phyloP scores from a whole-genome alignment of 2,329 filamentous ascomycete genomes.

The Aspergillus niger region DNA sequence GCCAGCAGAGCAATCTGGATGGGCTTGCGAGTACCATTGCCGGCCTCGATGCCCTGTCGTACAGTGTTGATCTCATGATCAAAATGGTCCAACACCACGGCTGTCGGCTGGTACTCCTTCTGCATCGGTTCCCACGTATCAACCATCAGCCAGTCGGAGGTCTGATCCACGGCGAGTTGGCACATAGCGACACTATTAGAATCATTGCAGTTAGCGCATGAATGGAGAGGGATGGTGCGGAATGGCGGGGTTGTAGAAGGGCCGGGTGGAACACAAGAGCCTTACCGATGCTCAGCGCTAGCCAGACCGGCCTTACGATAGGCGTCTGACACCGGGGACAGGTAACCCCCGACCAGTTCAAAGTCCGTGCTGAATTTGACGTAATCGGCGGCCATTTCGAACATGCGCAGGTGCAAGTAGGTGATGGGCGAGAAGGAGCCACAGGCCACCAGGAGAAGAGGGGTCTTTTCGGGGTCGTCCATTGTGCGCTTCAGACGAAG shows the following conservation, averaged over 20 bases:
- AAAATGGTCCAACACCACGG: conserved; percentile 87
- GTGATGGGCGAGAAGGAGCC: conserved; percentile 66
- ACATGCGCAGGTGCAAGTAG: conserved; percentile 72
- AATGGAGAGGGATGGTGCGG: no score
- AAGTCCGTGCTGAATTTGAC: conserved; percentile 73
- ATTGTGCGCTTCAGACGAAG: conserved; percentile 49
- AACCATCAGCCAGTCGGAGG: conserved; percentile 79
- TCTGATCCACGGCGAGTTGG: conserved; percentile 70
- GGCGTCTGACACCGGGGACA: conserved; percentile 73
- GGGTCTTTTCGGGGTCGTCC: conserved; percentile 51
- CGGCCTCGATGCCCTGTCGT: conserved; percentile 69
- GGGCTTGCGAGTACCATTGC: conserved; percentile 64
- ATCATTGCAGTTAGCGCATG: conserved; percentile 3
- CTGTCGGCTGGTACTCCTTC: conserved; percentile 83
- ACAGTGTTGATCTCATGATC: conserved; percentile 84
- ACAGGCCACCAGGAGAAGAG: conserved; percentile 52
- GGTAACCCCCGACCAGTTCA: conserved; percentile 83
- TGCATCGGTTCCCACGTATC: conserved; percentile 88
- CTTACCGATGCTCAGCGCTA: conserved; percentile 66
- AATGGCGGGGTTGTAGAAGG: background rate
- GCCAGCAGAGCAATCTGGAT: conserved; percentile 80
- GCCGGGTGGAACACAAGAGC: background rate
- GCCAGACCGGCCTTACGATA: conserved; percentile 82
- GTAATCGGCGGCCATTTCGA: conserved; percentile 82
- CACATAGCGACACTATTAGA: conserved; percentile 77